Evolutionary conservation across 2,329 filamentous ascomycete species (phyloP).

Genomic region (Alternaria viburni): DNA sequence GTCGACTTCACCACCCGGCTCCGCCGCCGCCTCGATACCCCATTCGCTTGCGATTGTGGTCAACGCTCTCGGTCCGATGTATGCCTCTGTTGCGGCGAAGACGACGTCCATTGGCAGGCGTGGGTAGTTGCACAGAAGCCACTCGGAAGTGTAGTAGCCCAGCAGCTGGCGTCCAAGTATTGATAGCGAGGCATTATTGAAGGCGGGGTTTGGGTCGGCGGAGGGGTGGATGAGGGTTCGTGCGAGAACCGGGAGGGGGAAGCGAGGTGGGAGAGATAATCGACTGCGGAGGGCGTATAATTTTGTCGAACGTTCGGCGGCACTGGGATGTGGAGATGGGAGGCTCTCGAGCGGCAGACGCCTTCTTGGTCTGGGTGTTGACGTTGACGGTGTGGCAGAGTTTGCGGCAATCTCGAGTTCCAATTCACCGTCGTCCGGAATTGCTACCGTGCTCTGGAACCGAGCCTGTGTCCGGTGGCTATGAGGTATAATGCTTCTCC

Average conservation of each 20-base stretch:
- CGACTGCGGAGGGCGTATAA: conserved; percentile 91
- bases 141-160: conserved; percentile 87
- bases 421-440: conserved; percentile 12
- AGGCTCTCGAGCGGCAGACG: conserved; percentile 50
- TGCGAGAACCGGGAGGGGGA: conserved; percentile 85
- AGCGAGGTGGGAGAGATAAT: conserved; percentile 77
- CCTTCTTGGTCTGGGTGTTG: conserved; percentile 12
- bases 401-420: conserved; percentile 21
- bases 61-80: conserved; percentile 77
- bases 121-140: conserved; percentile 86
- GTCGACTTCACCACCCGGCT: conserved; percentile 89
- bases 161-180: conserved; percentile 83
- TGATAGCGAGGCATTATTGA: conserved; percentile 88
- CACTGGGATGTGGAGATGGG: conserved; percentile 74
- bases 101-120: conserved; percentile 88
- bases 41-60: conserved; percentile 78
- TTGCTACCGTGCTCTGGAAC: conserved; percentile 27
- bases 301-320: conserved; percentile 78
- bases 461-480: conserved; percentile 39
- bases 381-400: conserved; percentile 1
- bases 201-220: conserved; percentile 77
- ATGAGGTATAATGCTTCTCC: conserved; percentile 34
- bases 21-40: conserved; percentile 88
- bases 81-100: conserved; percentile 85
- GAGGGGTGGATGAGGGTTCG: conserved; percentile 84